These are phyloP conservation scores for Leishmania tropica DNA, from an alignment of 208 protist species.

Conservation along the genomic window DNA sequence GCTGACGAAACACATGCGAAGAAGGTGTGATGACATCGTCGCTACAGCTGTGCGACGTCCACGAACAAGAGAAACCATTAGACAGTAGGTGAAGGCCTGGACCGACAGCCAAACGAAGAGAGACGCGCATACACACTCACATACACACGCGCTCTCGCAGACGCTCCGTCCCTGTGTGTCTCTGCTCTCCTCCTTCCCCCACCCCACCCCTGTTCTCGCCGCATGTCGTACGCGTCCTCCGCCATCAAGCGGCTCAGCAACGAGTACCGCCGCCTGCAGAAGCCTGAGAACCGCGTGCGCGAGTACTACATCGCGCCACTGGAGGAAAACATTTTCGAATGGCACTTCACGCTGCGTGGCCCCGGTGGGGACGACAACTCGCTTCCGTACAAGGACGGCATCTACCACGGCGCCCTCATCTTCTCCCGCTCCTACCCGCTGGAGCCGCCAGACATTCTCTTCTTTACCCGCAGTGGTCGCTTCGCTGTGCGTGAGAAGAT, in stretches of 20 bases:
- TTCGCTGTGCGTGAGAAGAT: slow-evolving; percentile 84
- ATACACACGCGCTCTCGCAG: neutral
- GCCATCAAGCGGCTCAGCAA: slow-evolving; percentile 78
- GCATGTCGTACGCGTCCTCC: slow-evolving; percentile 34
- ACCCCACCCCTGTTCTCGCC: neutral
- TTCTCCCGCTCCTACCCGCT: slow-evolving; percentile 90
- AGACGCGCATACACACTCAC: neutral
- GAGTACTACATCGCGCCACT: slow-evolving; percentile 69
- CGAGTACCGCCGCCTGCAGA: slow-evolving; percentile 60
- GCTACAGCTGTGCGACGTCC: neutral
- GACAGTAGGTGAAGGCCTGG: neutral
- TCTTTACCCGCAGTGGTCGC: slow-evolving; percentile 89
- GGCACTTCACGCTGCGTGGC: slow-evolving; percentile 98
- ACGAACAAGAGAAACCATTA: neutral
- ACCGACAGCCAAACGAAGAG: neutral
- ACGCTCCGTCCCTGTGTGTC: neutral
- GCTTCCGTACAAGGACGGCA: slow-evolving; percentile 64
- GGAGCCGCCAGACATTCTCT: slow-evolving; percentile 85
- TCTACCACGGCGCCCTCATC: slow-evolving; percentile 87
- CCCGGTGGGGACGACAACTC: slow-evolving; percentile 41
- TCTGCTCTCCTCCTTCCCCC: neutral
- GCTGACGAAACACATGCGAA: neutral
- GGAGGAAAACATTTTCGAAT: slow-evolving; percentile 97
- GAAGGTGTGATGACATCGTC: neutral
- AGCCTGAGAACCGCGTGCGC: slow-evolving; percentile 43